A percentile compares a stretch with the other conserved stretches of the same genome.
These are phyloP conservation scores for Cubamyces sp. DNA, from an alignment of 768 basidiomycete species.

Conservation along the genomic window DNA sequence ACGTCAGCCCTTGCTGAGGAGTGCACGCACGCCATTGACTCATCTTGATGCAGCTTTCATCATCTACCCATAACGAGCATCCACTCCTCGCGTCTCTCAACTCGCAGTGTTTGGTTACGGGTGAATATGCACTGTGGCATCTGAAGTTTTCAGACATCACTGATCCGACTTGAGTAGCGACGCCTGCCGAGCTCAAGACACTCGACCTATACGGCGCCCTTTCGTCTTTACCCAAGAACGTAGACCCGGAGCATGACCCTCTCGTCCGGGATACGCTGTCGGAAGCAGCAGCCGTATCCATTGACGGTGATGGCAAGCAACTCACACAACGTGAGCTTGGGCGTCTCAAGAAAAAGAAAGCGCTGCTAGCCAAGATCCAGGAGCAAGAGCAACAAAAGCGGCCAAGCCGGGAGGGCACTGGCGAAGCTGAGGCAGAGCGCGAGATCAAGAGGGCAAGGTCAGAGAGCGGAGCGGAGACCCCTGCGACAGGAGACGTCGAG, in stretches of 20 bases:
- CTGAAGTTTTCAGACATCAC: background rate
- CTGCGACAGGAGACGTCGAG: slow-evolving; percentile 4
- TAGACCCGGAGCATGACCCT: slow-evolving; percentile 49
- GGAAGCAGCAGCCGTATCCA: slow-evolving; percentile 22
- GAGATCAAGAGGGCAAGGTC: slow-evolving; percentile 43
- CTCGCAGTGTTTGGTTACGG: slow-evolving; percentile 46
- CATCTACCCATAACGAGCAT: slow-evolving; percentile 28
- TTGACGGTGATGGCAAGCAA: slow-evolving; percentile 31
- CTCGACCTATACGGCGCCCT: slow-evolving; percentile 67
- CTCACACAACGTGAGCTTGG: slow-evolving; percentile 52
- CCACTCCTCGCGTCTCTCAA: slow-evolving; percentile 51
- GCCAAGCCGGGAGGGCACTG: slow-evolving; percentile 7
- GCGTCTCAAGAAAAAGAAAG: slow-evolving; percentile 54
- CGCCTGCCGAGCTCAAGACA: slow-evolving; percentile 48
- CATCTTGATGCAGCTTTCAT: slow-evolving; percentile 38
- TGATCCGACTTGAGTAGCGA: slow-evolving; percentile 42
- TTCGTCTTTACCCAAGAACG: slow-evolving; percentile 61
- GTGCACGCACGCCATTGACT: background rate
- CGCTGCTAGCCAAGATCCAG: slow-evolving; percentile 41
- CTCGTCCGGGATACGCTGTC: slow-evolving; percentile 37
- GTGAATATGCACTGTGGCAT: slow-evolving; percentile 37
- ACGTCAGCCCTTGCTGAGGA: slow-evolving; percentile 9
- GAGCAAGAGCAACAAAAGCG: slow-evolving; percentile 24
- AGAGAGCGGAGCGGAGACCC: slow-evolving; percentile 28
- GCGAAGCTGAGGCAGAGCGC: slow-evolving; percentile 34